These are phyloP conservation scores for Trichodelitschia bisporula DNA, from an alignment of 495 filamentous ascomycete species.

Conservation along the genomic window DNA sequence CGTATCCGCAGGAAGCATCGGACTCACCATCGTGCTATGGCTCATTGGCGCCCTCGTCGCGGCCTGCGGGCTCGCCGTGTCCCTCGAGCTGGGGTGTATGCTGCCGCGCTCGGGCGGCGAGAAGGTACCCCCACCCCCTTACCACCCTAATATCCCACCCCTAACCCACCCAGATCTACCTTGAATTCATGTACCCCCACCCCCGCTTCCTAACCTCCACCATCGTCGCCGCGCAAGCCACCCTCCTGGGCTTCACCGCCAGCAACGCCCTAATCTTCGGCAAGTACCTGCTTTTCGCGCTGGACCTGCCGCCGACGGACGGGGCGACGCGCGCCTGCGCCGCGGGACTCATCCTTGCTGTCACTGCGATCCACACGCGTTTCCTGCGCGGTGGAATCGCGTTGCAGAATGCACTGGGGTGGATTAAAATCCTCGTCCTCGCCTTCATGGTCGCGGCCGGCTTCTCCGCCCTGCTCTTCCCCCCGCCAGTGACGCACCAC, in stretches of 20 bases:
- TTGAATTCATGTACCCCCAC: constrained; percentile 47
- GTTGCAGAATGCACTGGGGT: constrained; percentile 13
- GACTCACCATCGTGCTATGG: constrained; percentile 39
- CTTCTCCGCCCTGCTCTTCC: constrained; percentile 11
- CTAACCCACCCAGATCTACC: constrained; percentile 34
- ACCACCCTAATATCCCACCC: too few relatives aligned
- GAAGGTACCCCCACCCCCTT: too few relatives aligned
- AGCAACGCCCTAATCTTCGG: constrained; percentile 13
- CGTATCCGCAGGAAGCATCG: constrained; percentile 41
- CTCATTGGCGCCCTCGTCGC: constrained; percentile 33
- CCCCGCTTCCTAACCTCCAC: constrained; percentile 47
- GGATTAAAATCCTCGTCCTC: constrained; percentile 14
- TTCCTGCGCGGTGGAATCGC: constrained; percentile 9
- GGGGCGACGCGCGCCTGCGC: constrained; percentile 7
- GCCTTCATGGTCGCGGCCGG: constrained; percentile 20
- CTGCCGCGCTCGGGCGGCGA: constrained; percentile 38
- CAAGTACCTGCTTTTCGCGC: constrained; percentile 11
- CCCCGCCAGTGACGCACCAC: neutral
- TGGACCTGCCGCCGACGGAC: constrained; percentile 6
- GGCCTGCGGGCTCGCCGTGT: constrained; percentile 32
- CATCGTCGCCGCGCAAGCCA: constrained; percentile 38
- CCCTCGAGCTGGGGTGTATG: constrained; percentile 49
- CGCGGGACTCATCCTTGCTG: constrained; percentile 8
- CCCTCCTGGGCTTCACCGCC: constrained; percentile 44
- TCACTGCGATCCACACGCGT: constrained; percentile 11